A percentile compares a stretch with the other conserved stretches of the same genome.
Conservation (phyloP, 1,284 basidiomycete genomes). For the Abortiporus biennis region DNA sequence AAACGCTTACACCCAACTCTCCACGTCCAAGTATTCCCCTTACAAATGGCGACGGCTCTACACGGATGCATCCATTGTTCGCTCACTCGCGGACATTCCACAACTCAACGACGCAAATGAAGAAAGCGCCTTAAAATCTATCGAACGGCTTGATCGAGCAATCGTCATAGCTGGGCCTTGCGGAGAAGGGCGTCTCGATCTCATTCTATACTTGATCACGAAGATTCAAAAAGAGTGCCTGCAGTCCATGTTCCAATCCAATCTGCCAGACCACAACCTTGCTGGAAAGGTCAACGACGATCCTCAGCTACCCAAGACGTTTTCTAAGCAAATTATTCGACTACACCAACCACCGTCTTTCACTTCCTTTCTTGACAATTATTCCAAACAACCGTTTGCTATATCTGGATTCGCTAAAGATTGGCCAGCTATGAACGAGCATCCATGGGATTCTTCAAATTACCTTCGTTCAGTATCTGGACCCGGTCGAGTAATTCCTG, state of each 20-base stretch:
- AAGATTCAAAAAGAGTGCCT: slow-evolving; percentile 31
- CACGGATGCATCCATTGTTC: slow-evolving; percentile 57
- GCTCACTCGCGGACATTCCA: slow-evolving; percentile 36
- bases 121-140: slow-evolving; percentile 19
- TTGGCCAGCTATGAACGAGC: slow-evolving; percentile 69
- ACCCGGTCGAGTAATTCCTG: slow-evolving; percentile 79
- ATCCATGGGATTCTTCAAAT: slow-evolving; percentile 58
- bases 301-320: slow-evolving; percentile 9
- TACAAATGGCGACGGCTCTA: slow-evolving; percentile 53
- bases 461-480: slow-evolving; percentile 72
- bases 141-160: slow-evolving; percentile 69
- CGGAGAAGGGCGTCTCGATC: slow-evolving; percentile 52
- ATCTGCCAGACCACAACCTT: not conserved
- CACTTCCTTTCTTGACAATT: slow-evolving; percentile 34
- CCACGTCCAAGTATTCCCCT: slow-evolving; percentile 2
- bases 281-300: not conserved
- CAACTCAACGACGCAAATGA: slow-evolving; percentile 20
- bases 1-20: slow-evolving; percentile 20
- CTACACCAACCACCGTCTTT: slow-evolving; percentile 48
- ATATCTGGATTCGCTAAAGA: slow-evolving; percentile 52
- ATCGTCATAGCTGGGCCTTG: slow-evolving; percentile 82
- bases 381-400: slow-evolving; percentile 62
- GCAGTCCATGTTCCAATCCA: not conserved
- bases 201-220: slow-evolving; percentile 57
- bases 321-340: slow-evolving; percentile 26